Conservation (phyloP, 768 basidiomycete genomes). For the Aureoboletus auriporus region DNA sequence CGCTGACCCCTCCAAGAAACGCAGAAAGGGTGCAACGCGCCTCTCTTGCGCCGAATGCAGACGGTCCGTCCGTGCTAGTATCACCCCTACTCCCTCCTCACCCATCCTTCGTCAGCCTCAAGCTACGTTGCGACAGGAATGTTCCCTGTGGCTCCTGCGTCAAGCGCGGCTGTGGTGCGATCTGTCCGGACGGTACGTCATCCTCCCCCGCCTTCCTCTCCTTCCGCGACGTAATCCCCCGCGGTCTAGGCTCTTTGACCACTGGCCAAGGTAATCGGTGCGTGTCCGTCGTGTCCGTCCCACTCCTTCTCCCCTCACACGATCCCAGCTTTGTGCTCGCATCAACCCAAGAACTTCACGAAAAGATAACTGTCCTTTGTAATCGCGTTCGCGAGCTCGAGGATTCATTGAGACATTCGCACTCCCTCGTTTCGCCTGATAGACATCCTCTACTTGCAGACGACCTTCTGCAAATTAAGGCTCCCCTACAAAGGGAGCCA, state of each 20-base stretch:
- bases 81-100: neutral
- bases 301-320: neutral
- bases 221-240: conserved; percentile 18
- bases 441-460: conserved; percentile 66
- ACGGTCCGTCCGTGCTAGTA: conserved; percentile 40
- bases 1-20: conserved; percentile 46
- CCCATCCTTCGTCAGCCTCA: conserved; percentile 16
- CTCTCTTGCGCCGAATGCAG: conserved; percentile 80
- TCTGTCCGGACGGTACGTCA: conserved; percentile 71
- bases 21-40: conserved; percentile 69
- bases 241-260: conserved; percentile 60
- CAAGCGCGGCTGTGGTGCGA: conserved; percentile 75
- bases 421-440: conserved; percentile 54
- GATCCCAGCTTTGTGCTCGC: conserved; percentile 66
- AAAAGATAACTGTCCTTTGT: conserved; percentile 73
- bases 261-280: conserved; percentile 82
- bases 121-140: conserved; percentile 59
- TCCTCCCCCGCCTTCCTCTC: conserved; percentile 6
- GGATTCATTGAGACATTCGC: conserved; percentile 59
- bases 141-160: conserved; percentile 79
- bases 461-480: conserved; percentile 71
- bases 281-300: conserved; percentile 7
- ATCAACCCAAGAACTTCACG: conserved; percentile 76
- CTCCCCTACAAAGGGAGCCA: conserved; percentile 69
- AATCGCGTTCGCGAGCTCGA: conserved; percentile 75